phyloP scores from a whole-genome alignment of 2,329 filamentous ascomycete genomes.

The Lecanoromycetidae sp. region DNA sequence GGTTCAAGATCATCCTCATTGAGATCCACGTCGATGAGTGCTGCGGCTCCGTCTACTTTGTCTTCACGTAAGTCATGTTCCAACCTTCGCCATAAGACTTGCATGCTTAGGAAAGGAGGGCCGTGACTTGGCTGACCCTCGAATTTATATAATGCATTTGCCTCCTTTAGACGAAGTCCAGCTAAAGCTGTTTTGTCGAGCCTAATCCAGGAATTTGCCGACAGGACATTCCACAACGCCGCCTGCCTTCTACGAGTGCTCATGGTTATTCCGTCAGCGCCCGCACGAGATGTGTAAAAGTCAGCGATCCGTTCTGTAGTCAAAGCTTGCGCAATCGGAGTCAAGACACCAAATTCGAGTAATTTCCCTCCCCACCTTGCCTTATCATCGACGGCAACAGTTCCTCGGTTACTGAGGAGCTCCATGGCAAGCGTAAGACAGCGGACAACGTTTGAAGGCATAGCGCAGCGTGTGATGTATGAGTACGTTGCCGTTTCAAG shows the following conservation, averaged over 20 bases:
- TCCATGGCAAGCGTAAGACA: conserved; percentile 67
- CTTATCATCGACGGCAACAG: conserved; percentile 71
- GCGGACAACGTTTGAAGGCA: conserved; percentile 68
- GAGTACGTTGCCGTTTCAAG: conserved; percentile 86
- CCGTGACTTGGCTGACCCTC: not conserved
- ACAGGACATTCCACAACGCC: conserved; percentile 75
- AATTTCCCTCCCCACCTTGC: conserved; percentile 72
- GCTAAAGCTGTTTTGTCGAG: conserved; percentile 45
- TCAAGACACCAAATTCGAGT: conserved; percentile 65
- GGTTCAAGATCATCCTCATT: not conserved
- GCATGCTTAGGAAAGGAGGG: conserved; percentile 14
- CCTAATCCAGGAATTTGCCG: conserved; percentile 71
- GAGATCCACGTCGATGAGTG: not conserved
- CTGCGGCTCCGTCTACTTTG: not conserved
- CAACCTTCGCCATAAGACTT: conserved; percentile 9
- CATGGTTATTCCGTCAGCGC: conserved; percentile 53
- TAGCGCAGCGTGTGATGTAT: conserved; percentile 72
- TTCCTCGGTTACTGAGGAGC: conserved; percentile 67
- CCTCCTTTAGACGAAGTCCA: conserved; percentile 5
- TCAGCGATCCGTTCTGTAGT: conserved; percentile 75
- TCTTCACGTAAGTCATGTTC: not conserved
- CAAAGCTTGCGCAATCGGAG: conserved; percentile 64
- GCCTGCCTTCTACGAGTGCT: conserved; percentile 71
- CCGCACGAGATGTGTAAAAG: conserved; percentile 64
- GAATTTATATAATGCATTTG: conserved; percentile 5